Percentiles rank a stretch among this genome's conserved stretches.
phyloP scores from a whole-genome alignment of 176 grass and related monocot genomes.

The Tillandsia leiboldiana region DNA sequence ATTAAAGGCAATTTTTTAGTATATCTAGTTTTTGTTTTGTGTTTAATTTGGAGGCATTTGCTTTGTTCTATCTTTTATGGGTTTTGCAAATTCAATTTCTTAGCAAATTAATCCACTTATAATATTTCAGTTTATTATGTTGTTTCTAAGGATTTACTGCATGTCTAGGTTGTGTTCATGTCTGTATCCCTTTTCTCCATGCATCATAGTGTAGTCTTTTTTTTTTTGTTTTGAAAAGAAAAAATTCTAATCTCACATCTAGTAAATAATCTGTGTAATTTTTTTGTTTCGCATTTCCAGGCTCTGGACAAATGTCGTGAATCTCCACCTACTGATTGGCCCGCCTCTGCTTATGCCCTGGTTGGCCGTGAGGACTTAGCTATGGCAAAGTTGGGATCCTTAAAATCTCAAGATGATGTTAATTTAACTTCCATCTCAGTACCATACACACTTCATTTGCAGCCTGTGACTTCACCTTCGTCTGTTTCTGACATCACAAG shows the following conservation, averaged over 20 bases:
- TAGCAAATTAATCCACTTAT: slow-evolving; percentile 1
- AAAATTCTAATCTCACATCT: too few relatives aligned
- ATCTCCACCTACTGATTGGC: slow-evolving; percentile 82
- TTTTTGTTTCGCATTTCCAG: slow-evolving; percentile 13
- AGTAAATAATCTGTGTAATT: too few relatives aligned
- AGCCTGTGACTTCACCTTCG: slow-evolving; percentile 65
- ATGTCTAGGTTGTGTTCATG: too few relatives aligned
- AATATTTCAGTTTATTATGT: not conserved
- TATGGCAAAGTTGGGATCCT: slow-evolving; percentile 41
- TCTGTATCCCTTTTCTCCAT: not conserved
- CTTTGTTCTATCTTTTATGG: not conserved
- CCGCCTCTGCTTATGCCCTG: slow-evolving; percentile 70
- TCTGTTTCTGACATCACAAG: slow-evolving; percentile 46
- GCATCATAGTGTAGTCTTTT: not conserved
- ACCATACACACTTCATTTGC: slow-evolving; percentile 95
- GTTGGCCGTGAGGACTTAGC: slow-evolving; percentile 88
- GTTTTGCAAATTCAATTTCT: not conserved
- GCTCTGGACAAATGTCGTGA: slow-evolving; percentile 85
- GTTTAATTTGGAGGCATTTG: too few relatives aligned
- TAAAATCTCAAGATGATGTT: slow-evolving; percentile 42
- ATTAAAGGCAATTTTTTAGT: too few relatives aligned
- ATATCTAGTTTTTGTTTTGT: too few relatives aligned
- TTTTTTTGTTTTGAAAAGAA: not conserved
- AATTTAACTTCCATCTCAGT: slow-evolving; percentile 72
- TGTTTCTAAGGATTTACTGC: not conserved